Percentiles rank a stretch among this genome's conserved stretches.
These are phyloP conservation scores for Alternaria gansuensis DNA, from an alignment of 2,329 filamentous ascomycete genomes.

Conservation along the genomic window DNA sequence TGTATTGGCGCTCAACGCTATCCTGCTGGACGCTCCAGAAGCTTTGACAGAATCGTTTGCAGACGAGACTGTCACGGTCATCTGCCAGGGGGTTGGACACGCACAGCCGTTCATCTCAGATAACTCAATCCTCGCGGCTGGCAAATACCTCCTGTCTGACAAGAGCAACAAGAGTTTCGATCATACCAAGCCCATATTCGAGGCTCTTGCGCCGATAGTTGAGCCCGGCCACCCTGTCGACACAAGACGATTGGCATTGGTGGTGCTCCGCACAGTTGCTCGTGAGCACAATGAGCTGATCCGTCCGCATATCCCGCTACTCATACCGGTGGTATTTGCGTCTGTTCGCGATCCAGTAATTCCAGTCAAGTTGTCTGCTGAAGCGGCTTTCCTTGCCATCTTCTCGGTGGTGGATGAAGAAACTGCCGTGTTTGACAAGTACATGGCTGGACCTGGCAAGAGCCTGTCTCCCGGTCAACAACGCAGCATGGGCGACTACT, in stretches of 20 bases:
- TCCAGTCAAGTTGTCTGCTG: slow-evolving; percentile 92
- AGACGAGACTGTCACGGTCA: slow-evolving; percentile 77
- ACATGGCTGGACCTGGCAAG: slow-evolving; percentile 73
- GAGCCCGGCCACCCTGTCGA: slow-evolving; percentile 81
- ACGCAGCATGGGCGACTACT: slow-evolving; percentile 95
- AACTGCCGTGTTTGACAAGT: slow-evolving; percentile 86
- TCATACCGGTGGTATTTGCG: slow-evolving; percentile 87
- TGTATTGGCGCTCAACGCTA: slow-evolving; percentile 85
- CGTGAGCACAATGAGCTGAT: slow-evolving; percentile 81
- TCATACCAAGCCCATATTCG: slow-evolving; percentile 79
- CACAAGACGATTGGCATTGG: slow-evolving; percentile 83
- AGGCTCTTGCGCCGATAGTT: slow-evolving; percentile 77
- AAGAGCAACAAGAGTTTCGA: slow-evolving; percentile 74
- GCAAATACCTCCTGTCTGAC: slow-evolving; percentile 83
- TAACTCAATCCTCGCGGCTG: slow-evolving; percentile 86
- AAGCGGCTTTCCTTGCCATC: slow-evolving; percentile 90
- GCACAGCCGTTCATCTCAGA: slow-evolving; percentile 81
- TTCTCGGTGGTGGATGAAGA: slow-evolving; percentile 93
- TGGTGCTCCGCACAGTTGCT: slow-evolving; percentile 85
- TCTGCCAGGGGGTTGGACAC: slow-evolving; percentile 80
- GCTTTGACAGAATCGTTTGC: slow-evolving; percentile 73
- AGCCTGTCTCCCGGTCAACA: slow-evolving; percentile 76
- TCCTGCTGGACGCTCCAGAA: slow-evolving; percentile 80
- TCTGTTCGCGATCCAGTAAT: slow-evolving; percentile 91
- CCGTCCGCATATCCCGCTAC: slow-evolving; percentile 78